Base-by-base conservation (phyloP, 352 stramenopile species). In the Phytopythium oedochilum region DNA sequence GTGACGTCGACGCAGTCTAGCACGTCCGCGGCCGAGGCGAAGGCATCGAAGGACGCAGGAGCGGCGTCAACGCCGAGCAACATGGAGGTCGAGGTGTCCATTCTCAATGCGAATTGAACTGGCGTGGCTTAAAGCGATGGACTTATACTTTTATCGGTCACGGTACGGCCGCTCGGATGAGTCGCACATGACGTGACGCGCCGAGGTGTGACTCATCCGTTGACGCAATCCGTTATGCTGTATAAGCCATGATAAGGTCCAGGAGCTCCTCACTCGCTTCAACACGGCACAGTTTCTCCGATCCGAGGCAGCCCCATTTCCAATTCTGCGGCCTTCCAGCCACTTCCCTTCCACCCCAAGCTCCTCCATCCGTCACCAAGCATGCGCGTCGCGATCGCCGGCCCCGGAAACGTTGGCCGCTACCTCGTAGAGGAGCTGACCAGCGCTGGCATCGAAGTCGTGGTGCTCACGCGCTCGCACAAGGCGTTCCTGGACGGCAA, bases 341-440 rank as follows among this genome's bases (percentile, higher is more conserved):
- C 43, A 31, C 43, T 31, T 18, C 43, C 26, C 40, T 17, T 3
- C 20, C 22, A 11, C 43, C 22, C 17, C 38, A 8, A 28, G 8
- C 40, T 26, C 10, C 25, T 34, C 18, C 23, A 22, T n/a, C 23
- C 23, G 1, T 49, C 20, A 8, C 34, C 45, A 49, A 53, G 20
- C 50, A 75, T 78, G 66, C 63, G 70, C 60, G 46, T 78, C 56
- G 63, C 66, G 20, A 47, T 79, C 54, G 66, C 43, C 40, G 70
- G 66, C 64, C 48, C 53, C 10, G 66, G 66, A 56, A 44, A 55
- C 5, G 67, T 74, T 36, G 70, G 58, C 55, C 69, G 71, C 53
- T 44, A 72, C 26, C 65, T 75, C 20, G 36, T 59, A 22, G 56
- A 73, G 14, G 70, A 69, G 20, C 35, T 71, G 0, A 42, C 64